Evolutionary conservation across 1,284 basidiomycete genomes (phyloP).

Genomic region (Ceratobasidium sp.): DNA sequence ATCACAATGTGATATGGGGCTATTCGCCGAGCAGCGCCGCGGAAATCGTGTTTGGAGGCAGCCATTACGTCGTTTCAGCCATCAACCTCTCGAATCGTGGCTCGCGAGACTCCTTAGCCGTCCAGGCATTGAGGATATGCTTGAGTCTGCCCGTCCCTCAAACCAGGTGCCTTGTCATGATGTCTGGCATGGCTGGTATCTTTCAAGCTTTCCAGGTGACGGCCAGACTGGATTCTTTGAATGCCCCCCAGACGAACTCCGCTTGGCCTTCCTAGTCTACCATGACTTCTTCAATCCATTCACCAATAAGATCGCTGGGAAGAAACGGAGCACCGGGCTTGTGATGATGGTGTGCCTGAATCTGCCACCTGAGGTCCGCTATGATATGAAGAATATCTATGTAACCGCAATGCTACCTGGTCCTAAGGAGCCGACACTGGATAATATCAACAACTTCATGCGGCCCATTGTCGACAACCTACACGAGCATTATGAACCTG

Average conservation of each 20-base stretch:
- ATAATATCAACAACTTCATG: constrained; percentile 55
- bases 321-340: constrained; percentile 55
- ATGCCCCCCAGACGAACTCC: constrained; percentile 48
- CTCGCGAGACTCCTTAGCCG: constrained; percentile 15
- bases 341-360: constrained; percentile 59
- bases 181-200: constrained; percentile 54
- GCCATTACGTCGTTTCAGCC: too few relatives aligned
- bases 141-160: background rate
- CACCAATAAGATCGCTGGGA: constrained; percentile 54
- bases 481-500: constrained; percentile 53
- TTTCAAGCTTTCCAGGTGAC: constrained; percentile 52
- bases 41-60: background rate
- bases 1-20: background rate
- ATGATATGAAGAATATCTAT: constrained; percentile 57
- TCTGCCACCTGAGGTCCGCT: constrained; percentile 56
- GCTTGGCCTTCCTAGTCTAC: constrained; percentile 55
- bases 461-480: constrained; percentile 55
- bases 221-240: constrained; percentile 49
- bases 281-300: constrained; percentile 61
- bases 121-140: constrained; percentile 31
- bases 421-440: too few relatives aligned
- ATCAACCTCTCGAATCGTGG: constrained; percentile 20
- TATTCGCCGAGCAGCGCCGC: background rate
- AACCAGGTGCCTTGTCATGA: background rate
- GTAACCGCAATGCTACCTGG: too few relatives aligned